phyloP scores from a whole-genome alignment of 768 basidiomycete genomes.

The Phylloporus rhodoxanthus region DNA sequence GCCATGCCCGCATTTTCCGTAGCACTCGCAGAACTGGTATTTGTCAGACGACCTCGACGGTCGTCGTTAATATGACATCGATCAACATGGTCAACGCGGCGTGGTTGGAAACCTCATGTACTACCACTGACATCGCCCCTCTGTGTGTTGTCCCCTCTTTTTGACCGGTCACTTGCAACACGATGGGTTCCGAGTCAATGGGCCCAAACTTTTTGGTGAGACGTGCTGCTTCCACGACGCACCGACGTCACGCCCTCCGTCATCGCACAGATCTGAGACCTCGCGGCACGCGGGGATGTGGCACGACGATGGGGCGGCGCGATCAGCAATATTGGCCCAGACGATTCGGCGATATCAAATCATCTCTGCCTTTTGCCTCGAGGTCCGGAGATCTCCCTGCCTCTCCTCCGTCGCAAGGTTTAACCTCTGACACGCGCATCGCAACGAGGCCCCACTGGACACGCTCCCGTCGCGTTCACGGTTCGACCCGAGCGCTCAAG shows the following conservation, averaged over 20 bases:
- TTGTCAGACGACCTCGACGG: conserved; percentile 15
- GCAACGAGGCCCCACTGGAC: background rate
- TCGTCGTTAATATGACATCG: conserved; percentile 1
- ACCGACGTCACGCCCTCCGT: background rate
- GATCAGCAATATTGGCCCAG: no score
- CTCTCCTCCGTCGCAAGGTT: background rate
- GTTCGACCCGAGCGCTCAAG: background rate
- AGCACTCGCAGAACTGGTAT: conserved; percentile 14
- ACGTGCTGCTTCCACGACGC: background rate
- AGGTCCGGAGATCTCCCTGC: background rate
- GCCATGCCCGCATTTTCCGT: conserved; percentile 11
- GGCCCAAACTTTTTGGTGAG: background rate
- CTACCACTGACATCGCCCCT: background rate
- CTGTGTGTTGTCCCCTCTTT: background rate
- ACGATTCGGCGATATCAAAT: background rate
- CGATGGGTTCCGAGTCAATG: background rate
- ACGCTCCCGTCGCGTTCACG: background rate
- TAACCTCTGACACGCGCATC: background rate
- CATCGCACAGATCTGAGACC: background rate
- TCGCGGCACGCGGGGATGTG: no score
- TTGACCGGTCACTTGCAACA: background rate
- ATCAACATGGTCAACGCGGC: background rate
- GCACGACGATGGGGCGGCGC: no score
- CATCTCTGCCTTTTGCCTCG: background rate
- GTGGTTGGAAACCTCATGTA: background rate